Evolutionary conservation across 345 rosid species (phyloP), one percentile per base, ranked within the genome.

Genomic region (Durio zibethinus): DNA sequence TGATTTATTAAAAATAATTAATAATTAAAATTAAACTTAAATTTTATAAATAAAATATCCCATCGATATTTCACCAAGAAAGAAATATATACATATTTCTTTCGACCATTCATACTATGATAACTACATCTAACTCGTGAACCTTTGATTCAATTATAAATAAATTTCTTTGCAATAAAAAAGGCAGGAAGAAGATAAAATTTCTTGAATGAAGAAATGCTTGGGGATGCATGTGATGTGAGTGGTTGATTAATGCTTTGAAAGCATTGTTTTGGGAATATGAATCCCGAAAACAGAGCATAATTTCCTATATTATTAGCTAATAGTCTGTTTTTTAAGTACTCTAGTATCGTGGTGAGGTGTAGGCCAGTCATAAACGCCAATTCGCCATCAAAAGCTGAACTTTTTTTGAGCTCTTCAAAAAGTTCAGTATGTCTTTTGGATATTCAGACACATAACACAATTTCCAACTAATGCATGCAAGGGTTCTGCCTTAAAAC

Each of bases 381-480:
- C 56, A 52, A 11, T 36, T 36, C 40, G 43, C 23, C 43, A 33
- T 33, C 14, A 63, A 63, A 63, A 16, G 68, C 40, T 18, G 10
- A 33, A 52, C 75, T 0, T 40, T 66, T 40, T 21, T 40, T 63
- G 25, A 77, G 67, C 40, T 62, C 20, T 40, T 33, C 77, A 63
- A 68, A 65, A n/a, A n/a, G n/a, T n/a, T n/a, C n/a, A n/a, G n/a
- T n/a, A n/a, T n/a, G n/a, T n/a, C 54, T 65, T 45, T 73, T 25
- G 64, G 38, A 73, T 59, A 18, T 66, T 50, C 16, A 53, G 45
- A 50, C 61, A 66, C 16, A 57, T 25, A 9, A 12, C 77, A 70
- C 79, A 9, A 25, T 23, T 47, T 47, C 57, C 76, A 54, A 80
- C 27, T n/a, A 68, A 35, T 45, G 57, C 71, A n/a, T 27, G 56